Evolutionary conservation across 2,329 filamentous ascomycete species (phyloP).

Genomic region (Aspergillus texensis): DNA sequence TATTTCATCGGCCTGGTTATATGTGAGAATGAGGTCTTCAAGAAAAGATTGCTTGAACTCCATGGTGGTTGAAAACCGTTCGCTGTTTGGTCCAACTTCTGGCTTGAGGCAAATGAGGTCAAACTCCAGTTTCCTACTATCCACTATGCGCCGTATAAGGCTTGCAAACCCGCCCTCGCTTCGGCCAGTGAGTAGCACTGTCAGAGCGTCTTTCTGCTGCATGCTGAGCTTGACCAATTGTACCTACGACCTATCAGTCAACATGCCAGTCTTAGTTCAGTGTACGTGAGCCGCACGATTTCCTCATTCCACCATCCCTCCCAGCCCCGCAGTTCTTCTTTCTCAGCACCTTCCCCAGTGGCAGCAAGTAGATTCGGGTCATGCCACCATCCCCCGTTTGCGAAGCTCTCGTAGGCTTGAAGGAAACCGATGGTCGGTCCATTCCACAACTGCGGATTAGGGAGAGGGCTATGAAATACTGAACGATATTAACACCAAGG

Average conservation of each 20-base stretch:
- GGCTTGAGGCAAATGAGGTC: constrained; percentile 90
- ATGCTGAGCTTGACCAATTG: constrained; percentile 79
- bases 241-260: constrained; percentile 42
- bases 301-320: constrained; percentile 96
- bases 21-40: constrained; percentile 79
- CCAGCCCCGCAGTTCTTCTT: constrained; percentile 84
- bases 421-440: constrained; percentile 75
- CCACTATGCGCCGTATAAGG: constrained; percentile 78
- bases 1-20: constrained; percentile 79
- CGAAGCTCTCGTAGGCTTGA: constrained; percentile 73
- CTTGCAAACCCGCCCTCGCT: constrained; percentile 75
- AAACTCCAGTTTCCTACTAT: constrained; percentile 78
- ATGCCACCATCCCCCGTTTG: constrained; percentile 96
- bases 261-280: constrained; percentile 4
- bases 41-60: constrained; percentile 89
- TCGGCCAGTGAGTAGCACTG: constrained; percentile 84
- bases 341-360: constrained; percentile 79
- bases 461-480: constrained; percentile 91
- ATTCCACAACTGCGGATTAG: constrained; percentile 87
- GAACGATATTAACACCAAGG: constrained; percentile 20
- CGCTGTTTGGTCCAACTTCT: constrained; percentile 74
- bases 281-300: constrained; percentile 58
- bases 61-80: constrained; percentile 82
- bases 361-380: constrained; percentile 82
- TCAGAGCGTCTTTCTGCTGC: constrained; percentile 80